phyloP scores from a whole-genome alignment of 2,329 filamentous ascomycete genomes.

The Colletotrichum sojae region DNA sequence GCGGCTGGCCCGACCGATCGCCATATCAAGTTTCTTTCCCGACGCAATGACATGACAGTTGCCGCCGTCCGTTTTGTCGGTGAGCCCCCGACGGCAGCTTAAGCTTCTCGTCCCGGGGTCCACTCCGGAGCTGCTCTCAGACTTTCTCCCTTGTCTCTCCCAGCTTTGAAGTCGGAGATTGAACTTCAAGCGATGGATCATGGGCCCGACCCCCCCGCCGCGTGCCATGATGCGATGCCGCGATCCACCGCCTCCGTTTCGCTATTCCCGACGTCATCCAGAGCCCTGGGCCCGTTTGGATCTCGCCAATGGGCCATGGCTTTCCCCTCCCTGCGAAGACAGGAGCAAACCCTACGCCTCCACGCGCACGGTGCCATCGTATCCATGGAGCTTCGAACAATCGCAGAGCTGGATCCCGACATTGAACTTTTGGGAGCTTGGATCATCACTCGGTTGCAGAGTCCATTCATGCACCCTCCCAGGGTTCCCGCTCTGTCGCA shows the following conservation, averaged over 20 bases:
- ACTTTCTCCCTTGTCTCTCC: conserved; percentile 27
- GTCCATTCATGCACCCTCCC: conserved; percentile 36
- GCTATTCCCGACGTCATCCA: conserved; percentile 40
- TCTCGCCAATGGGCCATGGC: neutral
- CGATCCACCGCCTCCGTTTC: conserved; percentile 40
- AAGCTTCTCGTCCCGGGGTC: conserved; percentile 37
- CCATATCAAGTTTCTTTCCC: conserved; percentile 23
- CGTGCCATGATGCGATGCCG: conserved; percentile 35
- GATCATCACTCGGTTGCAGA: conserved; percentile 29
- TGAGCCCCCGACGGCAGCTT: conserved; percentile 34
- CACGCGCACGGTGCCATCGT: conserved; percentile 15
- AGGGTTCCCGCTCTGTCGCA: conserved; percentile 36
- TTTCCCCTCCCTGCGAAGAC: neutral
- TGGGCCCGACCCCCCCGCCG: conserved; percentile 35
- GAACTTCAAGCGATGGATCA: conserved; percentile 40
- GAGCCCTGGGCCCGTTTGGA: conserved; percentile 25
- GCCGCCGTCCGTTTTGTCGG: conserved; percentile 30
- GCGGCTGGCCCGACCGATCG: conserved; percentile 10
- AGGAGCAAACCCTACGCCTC: neutral
- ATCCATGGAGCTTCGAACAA: conserved; percentile 12
- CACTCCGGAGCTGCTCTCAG: conserved; percentile 35
- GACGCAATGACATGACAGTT: conserved; percentile 21
- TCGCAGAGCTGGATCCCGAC: conserved; percentile 22
- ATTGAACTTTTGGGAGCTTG: conserved; percentile 24
- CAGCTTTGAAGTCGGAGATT: conserved; percentile 40